Percentiles rank a stretch among this genome's conserved stretches.
phyloP scores from a whole-genome alignment of 75 land plant genomes.

The Selaginella moellendorffii region DNA sequence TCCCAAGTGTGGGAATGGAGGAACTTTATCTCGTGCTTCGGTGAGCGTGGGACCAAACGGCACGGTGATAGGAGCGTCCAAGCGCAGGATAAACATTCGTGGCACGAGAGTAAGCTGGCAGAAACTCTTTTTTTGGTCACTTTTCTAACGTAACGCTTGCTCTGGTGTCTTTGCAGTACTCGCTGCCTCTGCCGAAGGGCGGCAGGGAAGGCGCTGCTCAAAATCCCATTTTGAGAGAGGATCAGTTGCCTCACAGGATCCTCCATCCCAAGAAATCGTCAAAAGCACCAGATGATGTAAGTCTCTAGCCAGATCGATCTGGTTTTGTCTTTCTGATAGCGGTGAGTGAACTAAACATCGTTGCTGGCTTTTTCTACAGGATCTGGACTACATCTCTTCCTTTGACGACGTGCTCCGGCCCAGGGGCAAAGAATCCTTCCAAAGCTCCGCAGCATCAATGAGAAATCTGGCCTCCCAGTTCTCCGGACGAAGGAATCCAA shows the following conservation, averaged over 20 bases:
- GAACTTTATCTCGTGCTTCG: slow-evolving; percentile 70
- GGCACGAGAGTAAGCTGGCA: slow-evolving; percentile 54
- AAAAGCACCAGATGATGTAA: slow-evolving; percentile 26
- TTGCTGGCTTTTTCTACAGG: too few species aligned
- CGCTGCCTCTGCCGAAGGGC: slow-evolving; percentile 81
- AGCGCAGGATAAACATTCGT: slow-evolving; percentile 43
- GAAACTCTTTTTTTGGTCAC: background rate
- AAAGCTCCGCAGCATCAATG: too few species aligned
- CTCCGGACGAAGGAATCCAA: slow-evolving; percentile 71
- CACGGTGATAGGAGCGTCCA: slow-evolving; percentile 42
- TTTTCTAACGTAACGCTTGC: background rate
- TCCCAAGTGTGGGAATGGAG: slow-evolving; percentile 91
- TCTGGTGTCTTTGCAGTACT: slow-evolving; percentile 42
- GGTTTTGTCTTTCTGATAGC: too few species aligned
- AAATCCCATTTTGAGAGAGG: slow-evolving; percentile 79
- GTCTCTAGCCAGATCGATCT: too few species aligned
- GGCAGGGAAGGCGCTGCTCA: slow-evolving; percentile 70
- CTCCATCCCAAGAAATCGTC: slow-evolving; percentile 63
- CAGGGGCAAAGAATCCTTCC: background rate
- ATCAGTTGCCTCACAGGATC: slow-evolving; percentile 69
- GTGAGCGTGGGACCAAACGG: slow-evolving; percentile 86
- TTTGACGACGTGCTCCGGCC: background rate
- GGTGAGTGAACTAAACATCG: too few species aligned
- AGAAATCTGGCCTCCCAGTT: too few species aligned
- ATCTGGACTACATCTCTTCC: background rate